phyloP scores from a whole-genome alignment of 164 flowering plant genomes.

The Berberis thunbergii region DNA sequence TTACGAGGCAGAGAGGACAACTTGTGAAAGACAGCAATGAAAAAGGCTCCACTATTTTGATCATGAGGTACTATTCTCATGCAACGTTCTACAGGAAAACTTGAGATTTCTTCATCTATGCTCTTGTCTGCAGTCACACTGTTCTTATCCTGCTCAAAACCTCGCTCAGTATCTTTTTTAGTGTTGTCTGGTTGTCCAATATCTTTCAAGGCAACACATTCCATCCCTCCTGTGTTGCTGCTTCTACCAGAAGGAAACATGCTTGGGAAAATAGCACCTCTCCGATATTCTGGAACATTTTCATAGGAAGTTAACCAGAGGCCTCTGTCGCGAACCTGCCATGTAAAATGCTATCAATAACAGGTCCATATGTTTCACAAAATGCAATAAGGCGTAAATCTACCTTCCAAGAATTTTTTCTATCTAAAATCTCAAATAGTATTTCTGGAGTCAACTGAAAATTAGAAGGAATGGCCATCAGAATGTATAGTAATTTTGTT shows the following conservation, averaged over 20 bases:
- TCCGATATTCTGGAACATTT: slow-evolving; percentile 43
- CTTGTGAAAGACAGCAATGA: slow-evolving; percentile 83
- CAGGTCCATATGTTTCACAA: too few relatives aligned
- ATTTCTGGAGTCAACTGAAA: too few relatives aligned
- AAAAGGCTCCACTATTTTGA: slow-evolving; percentile 93
- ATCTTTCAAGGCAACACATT: slow-evolving; percentile 6
- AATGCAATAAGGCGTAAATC: too few relatives aligned
- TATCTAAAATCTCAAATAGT: too few relatives aligned
- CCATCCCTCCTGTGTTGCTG: slow-evolving; percentile 11
- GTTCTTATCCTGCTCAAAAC: slow-evolving; percentile 14
- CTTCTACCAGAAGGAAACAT: slow-evolving; percentile 90
- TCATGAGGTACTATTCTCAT: slow-evolving; percentile 96
- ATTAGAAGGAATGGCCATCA: too few relatives aligned
- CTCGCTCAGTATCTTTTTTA: slow-evolving; percentile 18
- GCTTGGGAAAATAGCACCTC: slow-evolving; percentile 49
- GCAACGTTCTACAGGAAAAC: slow-evolving; percentile 72
- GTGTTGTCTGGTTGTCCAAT: slow-evolving; percentile 20
- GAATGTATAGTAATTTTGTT: too few relatives aligned
- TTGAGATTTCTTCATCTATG: slow-evolving; percentile 49
- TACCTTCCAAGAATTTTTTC: too few relatives aligned
- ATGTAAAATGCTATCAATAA: slow-evolving; percentile 3
- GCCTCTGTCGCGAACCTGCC: slow-evolving; percentile 85
- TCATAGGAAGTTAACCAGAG: slow-evolving; percentile 64
- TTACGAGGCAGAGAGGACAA: slow-evolving; percentile 64
- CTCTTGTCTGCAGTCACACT: slow-evolving; percentile 15